Conservation (phyloP, 371 early-diverging fungal species). For the Batkoa obscura region DNA sequence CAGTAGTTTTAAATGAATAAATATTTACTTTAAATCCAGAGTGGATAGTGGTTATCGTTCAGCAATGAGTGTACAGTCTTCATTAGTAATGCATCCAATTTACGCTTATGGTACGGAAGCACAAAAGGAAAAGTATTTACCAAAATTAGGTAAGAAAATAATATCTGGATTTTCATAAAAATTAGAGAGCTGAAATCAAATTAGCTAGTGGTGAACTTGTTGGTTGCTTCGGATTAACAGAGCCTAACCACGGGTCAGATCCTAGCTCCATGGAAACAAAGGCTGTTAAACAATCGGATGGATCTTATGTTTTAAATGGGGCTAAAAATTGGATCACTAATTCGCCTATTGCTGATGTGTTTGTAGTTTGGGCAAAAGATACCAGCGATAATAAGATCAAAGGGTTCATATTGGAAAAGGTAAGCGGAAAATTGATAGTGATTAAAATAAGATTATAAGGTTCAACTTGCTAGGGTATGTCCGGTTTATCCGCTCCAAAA, state of each 20-base stretch:
- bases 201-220: slow-evolving; percentile 73
- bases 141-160: slow-evolving; percentile 44
- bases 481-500: slow-evolving; percentile 68
- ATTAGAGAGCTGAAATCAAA: neutral
- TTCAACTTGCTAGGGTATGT: slow-evolving; percentile 32
- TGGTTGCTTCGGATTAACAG: slow-evolving; percentile 91
- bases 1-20: neutral
- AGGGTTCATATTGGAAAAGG: slow-evolving; percentile 87
- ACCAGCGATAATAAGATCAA: slow-evolving; percentile 72
- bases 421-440: slow-evolving; percentile 6
- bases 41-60: slow-evolving; percentile 94
- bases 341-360: slow-evolving; percentile 95
- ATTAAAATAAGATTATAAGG: neutral
- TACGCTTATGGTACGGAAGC: slow-evolving; percentile 80
- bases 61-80: slow-evolving; percentile 96
- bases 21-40: slow-evolving; percentile 13
- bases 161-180: neutral
- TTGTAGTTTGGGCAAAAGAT: slow-evolving; percentile 91
- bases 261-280: slow-evolving; percentile 86
- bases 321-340: slow-evolving; percentile 98
- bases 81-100: slow-evolving; percentile 95
- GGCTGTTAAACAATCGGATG: slow-evolving; percentile 46
- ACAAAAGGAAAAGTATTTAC: slow-evolving; percentile 83
- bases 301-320: slow-evolving; percentile 66
- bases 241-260: slow-evolving; percentile 97